Evolutionary conservation across 768 basidiomycete genomes (phyloP), one percentile per base, ranked within the genome.

Genomic region (Galerina sulciceps): DNA sequence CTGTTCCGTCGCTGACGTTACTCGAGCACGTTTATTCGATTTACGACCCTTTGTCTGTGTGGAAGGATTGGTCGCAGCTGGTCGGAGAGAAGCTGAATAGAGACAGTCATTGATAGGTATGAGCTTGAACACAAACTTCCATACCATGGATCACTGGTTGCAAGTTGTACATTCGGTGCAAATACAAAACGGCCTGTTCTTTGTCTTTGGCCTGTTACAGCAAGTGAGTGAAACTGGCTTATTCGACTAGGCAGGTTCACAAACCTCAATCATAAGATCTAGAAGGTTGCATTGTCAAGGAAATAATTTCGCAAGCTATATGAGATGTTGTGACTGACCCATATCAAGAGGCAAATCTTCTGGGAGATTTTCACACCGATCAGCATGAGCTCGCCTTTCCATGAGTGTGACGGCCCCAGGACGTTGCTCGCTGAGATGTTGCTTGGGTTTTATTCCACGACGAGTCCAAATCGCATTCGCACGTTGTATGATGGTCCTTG

Each of bases 361-460:
- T 1, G 91, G 92, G 23, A 96, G 75, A 26, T 65, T 72, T 64
- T 88, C 78, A 67, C 93, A 95, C 18, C 94, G 81, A 67, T 95
- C 91, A 0, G 94, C 83, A 68, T 97, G 95, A 5, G 93, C 94
- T 59, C 95, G 81, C 62, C 85, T 76, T 71, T 96, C 93, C 90
- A 94, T 95, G 23, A 93, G 72, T 2, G 85, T 87, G 37, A 84
- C 83, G 4, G 94, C 93, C 1, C 94, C 94, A 1, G 87, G 84
- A n/a, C 94, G 79, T n/a, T 90, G 86, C 65, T 95, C 93, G 48
- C 91, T 94, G 10, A 96, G 83, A 73, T 98, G 96, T 69, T 96
- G 95, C 74, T 97, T 98, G 6, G 93, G 91, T 37, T 78, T 82
- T 59, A 98, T 96, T 6, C 91, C 89, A 11, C 91, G 86, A 43